A percentile compares a stretch with the other conserved stretches of the same genome.
phyloP scores from a whole-genome alignment of 257 asterid species.

The Leonotis leonurus region DNA sequence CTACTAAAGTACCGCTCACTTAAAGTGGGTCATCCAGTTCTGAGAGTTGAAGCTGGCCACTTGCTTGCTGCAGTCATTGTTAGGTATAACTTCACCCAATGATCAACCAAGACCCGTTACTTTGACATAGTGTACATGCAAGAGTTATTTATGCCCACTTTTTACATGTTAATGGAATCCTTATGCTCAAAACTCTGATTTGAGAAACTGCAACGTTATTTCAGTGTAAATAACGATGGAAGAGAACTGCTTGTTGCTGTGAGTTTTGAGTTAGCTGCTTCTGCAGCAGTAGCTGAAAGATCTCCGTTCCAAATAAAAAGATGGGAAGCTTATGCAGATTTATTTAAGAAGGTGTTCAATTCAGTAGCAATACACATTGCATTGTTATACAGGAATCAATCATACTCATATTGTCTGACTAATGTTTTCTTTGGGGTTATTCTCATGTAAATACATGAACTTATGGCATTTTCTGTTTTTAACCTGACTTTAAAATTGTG shows the following conservation, averaged over 20 bases:
- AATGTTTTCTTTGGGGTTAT: no score
- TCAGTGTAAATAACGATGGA: slow-evolving; percentile 73
- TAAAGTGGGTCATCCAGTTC: slow-evolving; percentile 92
- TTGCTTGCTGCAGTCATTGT: slow-evolving; percentile 89
- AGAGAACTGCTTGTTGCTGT: slow-evolving; percentile 96
- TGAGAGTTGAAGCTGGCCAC: slow-evolving; percentile 92
- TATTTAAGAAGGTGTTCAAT: slow-evolving; percentile 66
- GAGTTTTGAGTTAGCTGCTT: slow-evolving; percentile 73
- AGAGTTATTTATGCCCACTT: no score
- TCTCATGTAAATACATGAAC: no score
- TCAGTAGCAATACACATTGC: neutral
- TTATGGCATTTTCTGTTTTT: no score
- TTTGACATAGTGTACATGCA: no score
- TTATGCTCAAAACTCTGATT: neutral
- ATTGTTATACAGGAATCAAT: no score
- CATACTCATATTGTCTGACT: no score
- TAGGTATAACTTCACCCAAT: slow-evolving; percentile 71
- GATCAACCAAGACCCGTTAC: neutral
- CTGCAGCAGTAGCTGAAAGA: slow-evolving; percentile 83
- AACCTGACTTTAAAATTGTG: no score
- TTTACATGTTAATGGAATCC: no score
- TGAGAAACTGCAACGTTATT: slow-evolving; percentile 15
- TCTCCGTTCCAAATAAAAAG: slow-evolving; percentile 64
- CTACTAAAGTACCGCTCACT: slow-evolving; percentile 49
- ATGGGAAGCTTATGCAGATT: slow-evolving; percentile 88